Percentiles rank a stretch among this genome's conserved stretches.
Evolutionary conservation across 2,329 filamentous ascomycete genomes (phyloP).

Genomic region (Aureobasidium sp.): DNA sequence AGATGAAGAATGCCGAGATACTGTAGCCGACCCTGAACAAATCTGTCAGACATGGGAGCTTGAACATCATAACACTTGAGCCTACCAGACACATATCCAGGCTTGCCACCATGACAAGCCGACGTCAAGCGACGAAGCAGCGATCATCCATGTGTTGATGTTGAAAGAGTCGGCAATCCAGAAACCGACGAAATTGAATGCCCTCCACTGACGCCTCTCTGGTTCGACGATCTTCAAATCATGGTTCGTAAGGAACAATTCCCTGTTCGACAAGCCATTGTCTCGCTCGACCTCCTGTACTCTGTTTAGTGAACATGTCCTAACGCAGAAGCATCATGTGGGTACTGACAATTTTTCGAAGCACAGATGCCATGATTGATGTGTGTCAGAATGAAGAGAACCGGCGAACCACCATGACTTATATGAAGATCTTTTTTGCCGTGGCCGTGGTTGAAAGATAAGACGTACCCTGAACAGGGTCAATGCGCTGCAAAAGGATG

Average conservation of each 20-base stretch:
- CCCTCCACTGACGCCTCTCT: slow-evolving; percentile 71
- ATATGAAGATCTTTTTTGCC: background rate
- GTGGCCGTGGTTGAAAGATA: background rate
- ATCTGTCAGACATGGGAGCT: slow-evolving; percentile 21
- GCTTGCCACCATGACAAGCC: slow-evolving; percentile 46
- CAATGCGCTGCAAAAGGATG: slow-evolving; percentile 12
- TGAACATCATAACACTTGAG: background rate
- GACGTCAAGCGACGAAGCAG: slow-evolving; percentile 74
- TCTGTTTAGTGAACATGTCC: background rate
- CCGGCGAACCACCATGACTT: background rate
- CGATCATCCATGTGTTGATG: slow-evolving; percentile 61
- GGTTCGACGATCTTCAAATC: slow-evolving; percentile 58
- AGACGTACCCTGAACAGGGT: background rate
- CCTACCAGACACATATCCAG: slow-evolving; percentile 33
- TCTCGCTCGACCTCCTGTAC: slow-evolving; percentile 56
- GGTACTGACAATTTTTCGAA: background rate
- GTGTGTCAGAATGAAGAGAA: background rate
- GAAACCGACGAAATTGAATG: slow-evolving; percentile 79
- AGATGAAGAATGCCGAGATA: slow-evolving; percentile 69
- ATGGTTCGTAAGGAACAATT: slow-evolving; percentile 81
- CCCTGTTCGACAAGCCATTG: slow-evolving; percentile 66
- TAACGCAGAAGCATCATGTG: background rate
- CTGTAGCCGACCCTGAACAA: slow-evolving; percentile 58
- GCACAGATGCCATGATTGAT: background rate
- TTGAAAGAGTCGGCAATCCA: slow-evolving; percentile 84